Percentiles rank a stretch among this genome's conserved stretches.
Conservation (phyloP, 352 stramenopile species). For the Peronosclerospora sorghi region DNA sequence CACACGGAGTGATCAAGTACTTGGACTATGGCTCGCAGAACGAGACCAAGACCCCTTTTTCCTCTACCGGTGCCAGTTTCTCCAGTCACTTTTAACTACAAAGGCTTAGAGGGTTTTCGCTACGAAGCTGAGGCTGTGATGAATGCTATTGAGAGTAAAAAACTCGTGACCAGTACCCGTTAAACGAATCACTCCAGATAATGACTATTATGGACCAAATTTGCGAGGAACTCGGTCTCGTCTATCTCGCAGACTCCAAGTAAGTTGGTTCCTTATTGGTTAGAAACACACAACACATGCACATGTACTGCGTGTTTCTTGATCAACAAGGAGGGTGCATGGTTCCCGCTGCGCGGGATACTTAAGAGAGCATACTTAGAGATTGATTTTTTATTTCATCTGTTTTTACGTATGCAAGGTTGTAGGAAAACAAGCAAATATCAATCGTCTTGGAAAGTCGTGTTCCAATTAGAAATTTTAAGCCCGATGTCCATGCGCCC, state of each 20-base stretch:
- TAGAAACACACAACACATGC: no score
- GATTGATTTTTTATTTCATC: no score
- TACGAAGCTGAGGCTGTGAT: slow-evolving; percentile 71
- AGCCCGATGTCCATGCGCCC: no score
- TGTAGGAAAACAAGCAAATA: no score
- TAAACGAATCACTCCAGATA: slow-evolving; percentile 44
- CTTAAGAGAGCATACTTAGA: no score
- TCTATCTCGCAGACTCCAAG: slow-evolving; percentile 24
- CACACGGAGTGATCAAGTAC: slow-evolving; percentile 35
- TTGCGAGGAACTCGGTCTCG: slow-evolving; percentile 37
- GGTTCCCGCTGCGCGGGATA: no score
- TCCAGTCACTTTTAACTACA: slow-evolving; percentile 5
- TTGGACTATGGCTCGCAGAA: slow-evolving; percentile 19
- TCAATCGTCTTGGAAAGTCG: no score
- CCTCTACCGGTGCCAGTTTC: slow-evolving; percentile 21
- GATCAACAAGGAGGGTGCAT: no score
- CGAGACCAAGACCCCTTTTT: slow-evolving; percentile 30
- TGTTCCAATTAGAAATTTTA: no score
- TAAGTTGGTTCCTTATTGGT: no score
- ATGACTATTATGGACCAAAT: slow-evolving; percentile 58
- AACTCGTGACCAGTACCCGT: slow-evolving; percentile 33
- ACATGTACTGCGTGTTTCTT: no score
- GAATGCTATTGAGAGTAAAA: slow-evolving; percentile 36
- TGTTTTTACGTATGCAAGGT: no score
- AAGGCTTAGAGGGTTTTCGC: slow-evolving; percentile 38